These are phyloP conservation scores for Hanseniaspora sp. DNA, from an alignment of 1,139 yeast species.

Conservation along the genomic window DNA sequence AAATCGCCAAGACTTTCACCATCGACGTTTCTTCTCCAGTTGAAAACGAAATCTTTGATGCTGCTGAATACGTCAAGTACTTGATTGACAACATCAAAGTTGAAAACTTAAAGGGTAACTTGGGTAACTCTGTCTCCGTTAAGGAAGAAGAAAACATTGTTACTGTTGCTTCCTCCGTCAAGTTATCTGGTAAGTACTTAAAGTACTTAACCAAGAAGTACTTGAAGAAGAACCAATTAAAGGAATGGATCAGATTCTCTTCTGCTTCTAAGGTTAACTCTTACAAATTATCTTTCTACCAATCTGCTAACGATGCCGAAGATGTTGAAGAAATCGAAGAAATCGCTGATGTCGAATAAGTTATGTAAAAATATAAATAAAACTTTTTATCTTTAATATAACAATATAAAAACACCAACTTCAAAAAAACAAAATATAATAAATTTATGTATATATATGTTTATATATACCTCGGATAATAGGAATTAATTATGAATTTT, in stretches of 20 bases:
- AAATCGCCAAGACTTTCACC: constrained; percentile 77
- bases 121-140: constrained; percentile 88
- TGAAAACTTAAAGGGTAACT: constrained; percentile 91
- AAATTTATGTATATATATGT: no score
- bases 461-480: not conserved
- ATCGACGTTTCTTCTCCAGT: constrained; percentile 97
- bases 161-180: constrained; percentile 79
- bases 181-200: constrained; percentile 99
- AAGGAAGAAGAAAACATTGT: constrained; percentile 72
- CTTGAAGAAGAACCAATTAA: constrained; percentile 99
- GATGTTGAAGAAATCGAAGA: constrained; percentile 38
- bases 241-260: constrained; percentile 99
- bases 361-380: not conserved
- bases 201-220: constrained; percentile 98
- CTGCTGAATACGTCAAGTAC: constrained; percentile 95
- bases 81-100: constrained; percentile 98
- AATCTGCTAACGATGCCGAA: constrained; percentile 93
- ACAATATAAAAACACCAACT: not conserved
- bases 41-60: constrained; percentile 95
- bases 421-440: not conserved
- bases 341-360: constrained; percentile 21
- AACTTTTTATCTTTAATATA: not conserved
- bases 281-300: constrained; percentile 98
- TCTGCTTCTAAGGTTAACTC: constrained; percentile 80
- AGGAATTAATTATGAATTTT: no score